Percentiles rank a stretch among this genome's conserved stretches.
phyloP scores from a whole-genome alignment of 495 filamentous ascomycete genomes.

The Lasiosphaeriaceae sp. region DNA sequence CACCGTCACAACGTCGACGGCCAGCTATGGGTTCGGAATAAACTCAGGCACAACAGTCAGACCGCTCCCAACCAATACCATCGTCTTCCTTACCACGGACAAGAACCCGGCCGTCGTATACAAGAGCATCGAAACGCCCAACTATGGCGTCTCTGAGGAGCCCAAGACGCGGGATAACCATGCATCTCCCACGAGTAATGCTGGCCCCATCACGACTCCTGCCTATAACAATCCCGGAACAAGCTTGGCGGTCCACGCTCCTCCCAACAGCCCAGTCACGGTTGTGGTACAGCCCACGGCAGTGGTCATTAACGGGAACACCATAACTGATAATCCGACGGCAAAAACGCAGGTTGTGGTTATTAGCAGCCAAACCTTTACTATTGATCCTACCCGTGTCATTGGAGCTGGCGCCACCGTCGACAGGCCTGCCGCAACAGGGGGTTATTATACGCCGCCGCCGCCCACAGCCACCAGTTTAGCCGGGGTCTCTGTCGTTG shows the following conservation, averaged over 20 bases:
- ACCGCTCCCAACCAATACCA: conserved; percentile 11
- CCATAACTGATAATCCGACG: conserved; percentile 34
- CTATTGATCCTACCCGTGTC: conserved; percentile 37
- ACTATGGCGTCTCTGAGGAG: conserved; percentile 37
- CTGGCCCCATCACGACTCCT: conserved; percentile 19
- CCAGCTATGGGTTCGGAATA: conserved; percentile 15
- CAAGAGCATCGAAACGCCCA: conserved; percentile 32
- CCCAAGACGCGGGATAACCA: conserved; percentile 16
- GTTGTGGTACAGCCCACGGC: conserved; percentile 37
- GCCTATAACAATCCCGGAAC: conserved; percentile 21
- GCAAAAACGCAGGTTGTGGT: conserved; percentile 35
- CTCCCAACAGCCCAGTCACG: conserved; percentile 24
- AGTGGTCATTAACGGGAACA: conserved; percentile 41
- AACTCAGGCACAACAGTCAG: not conserved
- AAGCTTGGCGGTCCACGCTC: conserved; percentile 4
- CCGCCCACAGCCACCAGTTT: conserved; percentile 34
- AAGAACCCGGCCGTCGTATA: conserved; percentile 48
- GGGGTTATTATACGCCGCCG: conserved; percentile 23
- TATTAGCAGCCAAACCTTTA: conserved; percentile 39
- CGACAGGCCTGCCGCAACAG: conserved; percentile 25
- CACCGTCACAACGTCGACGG: conserved; percentile 17
- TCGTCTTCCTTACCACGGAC: conserved; percentile 43
- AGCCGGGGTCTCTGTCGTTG: conserved; percentile 36
- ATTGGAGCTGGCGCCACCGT: conserved; percentile 40
- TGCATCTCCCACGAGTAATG: conserved; percentile 1